Conservation (phyloP, 179 eudicot genomes). For the Camellia oleifera region DNA sequence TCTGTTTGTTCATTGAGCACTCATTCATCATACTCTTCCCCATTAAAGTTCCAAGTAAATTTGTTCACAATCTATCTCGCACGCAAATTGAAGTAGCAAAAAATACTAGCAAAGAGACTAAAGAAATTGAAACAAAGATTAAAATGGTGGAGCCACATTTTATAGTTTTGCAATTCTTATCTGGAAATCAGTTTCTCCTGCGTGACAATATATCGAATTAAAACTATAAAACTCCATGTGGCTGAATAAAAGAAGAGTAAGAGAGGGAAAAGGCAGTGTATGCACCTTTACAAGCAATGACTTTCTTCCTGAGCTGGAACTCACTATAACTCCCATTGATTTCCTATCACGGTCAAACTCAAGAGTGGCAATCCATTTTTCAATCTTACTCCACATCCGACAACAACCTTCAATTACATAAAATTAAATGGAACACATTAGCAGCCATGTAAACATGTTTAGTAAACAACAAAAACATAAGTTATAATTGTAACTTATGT, state of each 20-base stretch:
- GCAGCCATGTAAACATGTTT: background rate
- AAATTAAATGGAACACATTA: background rate
- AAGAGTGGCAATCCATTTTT: constrained; percentile 74
- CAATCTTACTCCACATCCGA: constrained; percentile 53
- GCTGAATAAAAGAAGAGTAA: background rate
- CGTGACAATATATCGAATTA: too few relatives aligned
- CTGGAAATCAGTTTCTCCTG: too few relatives aligned
- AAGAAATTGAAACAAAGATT: too few relatives aligned
- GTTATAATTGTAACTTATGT: constrained; percentile 38
- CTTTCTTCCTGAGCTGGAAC: constrained; percentile 63
- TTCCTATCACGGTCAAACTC: constrained; percentile 98
- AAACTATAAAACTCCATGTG: background rate
- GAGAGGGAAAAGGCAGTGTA: background rate
- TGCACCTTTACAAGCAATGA: constrained; percentile 77
- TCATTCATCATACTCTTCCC: too few relatives aligned
- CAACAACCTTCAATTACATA: constrained; percentile 52
- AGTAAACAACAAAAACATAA: background rate
- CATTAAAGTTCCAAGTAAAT: too few relatives aligned
- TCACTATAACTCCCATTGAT: constrained; percentile 87
- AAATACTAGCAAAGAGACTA: too few relatives aligned
- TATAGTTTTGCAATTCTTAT: too few relatives aligned
- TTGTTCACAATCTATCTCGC: too few relatives aligned
- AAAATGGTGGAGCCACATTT: too few relatives aligned
- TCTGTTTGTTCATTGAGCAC: too few relatives aligned
- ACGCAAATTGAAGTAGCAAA: too few relatives aligned